Conservation (phyloP, 176 grass and related monocot species). For the Dactylis glomerata region DNA sequence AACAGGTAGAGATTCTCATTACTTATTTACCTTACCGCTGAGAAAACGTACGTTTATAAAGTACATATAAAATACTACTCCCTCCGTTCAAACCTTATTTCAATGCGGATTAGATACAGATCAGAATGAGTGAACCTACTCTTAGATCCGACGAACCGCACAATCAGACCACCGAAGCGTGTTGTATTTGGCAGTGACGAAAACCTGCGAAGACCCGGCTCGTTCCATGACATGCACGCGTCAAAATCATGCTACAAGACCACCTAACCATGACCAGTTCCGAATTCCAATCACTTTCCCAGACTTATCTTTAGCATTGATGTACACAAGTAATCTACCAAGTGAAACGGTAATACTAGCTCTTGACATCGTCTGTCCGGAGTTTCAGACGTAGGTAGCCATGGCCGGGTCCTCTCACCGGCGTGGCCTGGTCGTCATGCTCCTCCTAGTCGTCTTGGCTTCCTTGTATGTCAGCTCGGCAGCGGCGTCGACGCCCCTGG, state of each 20-base stretch:
- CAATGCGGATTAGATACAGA: too few relatives aligned
- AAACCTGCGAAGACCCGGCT: constrained; percentile 6
- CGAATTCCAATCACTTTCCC: not conserved
- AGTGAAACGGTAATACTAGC: not conserved
- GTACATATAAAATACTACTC: too few relatives aligned
- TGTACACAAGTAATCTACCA: not conserved
- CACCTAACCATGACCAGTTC: constrained; percentile 7
- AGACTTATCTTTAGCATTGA: not conserved
- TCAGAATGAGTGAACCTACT: too few relatives aligned
- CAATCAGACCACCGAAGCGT: not conserved
- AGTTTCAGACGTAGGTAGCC: not conserved
- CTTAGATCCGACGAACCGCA: too few relatives aligned
- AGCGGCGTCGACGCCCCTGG: constrained; percentile 30
- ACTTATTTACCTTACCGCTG: too few relatives aligned
- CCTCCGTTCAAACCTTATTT: too few relatives aligned
- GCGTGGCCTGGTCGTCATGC: not conserved
- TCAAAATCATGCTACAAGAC: constrained; percentile 24
- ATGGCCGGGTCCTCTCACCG: not conserved
- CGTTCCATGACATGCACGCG: not conserved
- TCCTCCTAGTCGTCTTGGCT: constrained; percentile 1
- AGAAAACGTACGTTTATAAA: too few relatives aligned
- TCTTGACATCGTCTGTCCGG: not conserved
- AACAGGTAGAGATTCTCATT: not conserved
- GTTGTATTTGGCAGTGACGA: not conserved
- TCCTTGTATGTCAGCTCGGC: not conserved